Conservation (phyloP, 352 stramenopile species). For the Globisporangium camurandrum region DNA sequence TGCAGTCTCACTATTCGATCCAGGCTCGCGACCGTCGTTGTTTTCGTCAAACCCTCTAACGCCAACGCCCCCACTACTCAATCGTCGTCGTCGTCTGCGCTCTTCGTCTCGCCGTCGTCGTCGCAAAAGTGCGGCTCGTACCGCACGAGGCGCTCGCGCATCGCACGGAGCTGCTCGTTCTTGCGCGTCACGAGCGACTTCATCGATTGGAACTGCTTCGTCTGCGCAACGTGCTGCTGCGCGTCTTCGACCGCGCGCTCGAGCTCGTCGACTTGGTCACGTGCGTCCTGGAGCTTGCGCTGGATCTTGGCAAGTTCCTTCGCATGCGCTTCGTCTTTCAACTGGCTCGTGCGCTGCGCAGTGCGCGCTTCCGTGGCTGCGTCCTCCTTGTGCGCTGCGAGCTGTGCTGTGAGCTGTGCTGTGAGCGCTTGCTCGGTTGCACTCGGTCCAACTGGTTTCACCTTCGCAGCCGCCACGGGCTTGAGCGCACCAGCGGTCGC, state of each 20-base stretch:
- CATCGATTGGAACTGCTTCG: slow-evolving; percentile 80
- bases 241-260: slow-evolving; percentile 48
- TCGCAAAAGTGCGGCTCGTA: slow-evolving; percentile 62
- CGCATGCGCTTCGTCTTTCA: slow-evolving; percentile 39
- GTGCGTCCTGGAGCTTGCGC: slow-evolving; percentile 45
- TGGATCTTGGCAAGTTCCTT: slow-evolving; percentile 49
- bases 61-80: no score
- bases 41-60: no score
- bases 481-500: slow-evolving; percentile 12
- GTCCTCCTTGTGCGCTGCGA: slow-evolving; percentile 32
- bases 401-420: slow-evolving; percentile 14
- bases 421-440: slow-evolving; percentile 27
- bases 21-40: no score
- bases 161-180: slow-evolving; percentile 66
- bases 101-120: slow-evolving; percentile 23
- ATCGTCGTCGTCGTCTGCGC: slow-evolving; percentile 12
- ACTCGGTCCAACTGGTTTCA: background rate
- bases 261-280: slow-evolving; percentile 46
- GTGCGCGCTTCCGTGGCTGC: slow-evolving; percentile 43
- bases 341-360: slow-evolving; percentile 33
- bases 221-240: slow-evolving; percentile 64
- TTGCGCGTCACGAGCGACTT: slow-evolving; percentile 78
- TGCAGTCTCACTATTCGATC: no score
- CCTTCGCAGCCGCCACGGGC: background rate
- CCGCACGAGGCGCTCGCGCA: slow-evolving; percentile 57